Base-by-base conservation (phyloP, 2,329 filamentous ascomycete genomes). In the Ophiocordyceps camponoti-saundersi region DNA sequence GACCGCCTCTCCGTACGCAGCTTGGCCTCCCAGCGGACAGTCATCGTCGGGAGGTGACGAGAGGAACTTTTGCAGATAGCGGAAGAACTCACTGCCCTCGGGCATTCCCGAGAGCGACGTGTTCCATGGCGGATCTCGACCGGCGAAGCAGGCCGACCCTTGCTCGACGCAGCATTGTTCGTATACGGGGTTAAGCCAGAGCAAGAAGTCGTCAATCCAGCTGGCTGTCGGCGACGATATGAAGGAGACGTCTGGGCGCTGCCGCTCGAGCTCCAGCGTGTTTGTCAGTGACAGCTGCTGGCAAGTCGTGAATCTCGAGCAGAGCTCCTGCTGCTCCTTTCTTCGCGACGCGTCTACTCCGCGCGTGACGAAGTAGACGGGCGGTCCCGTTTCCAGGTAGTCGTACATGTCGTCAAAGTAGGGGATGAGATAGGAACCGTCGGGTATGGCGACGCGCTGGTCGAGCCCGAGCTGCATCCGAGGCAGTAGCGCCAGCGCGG, bases 371-470 rank as follows among this genome's bases (percentile, higher is more conserved):
- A 98, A 98, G 63, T 96, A 98, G 8, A 98, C 88, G 0, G 92
- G 92, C 44, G 92, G 90, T 0, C 92, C 93, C 16, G 80, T 81
- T 50, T 89, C 85, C 55, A 96, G 83, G 60, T 98, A 98, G 49
- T 80, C 79, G 61, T 95, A 94, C 29, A 98, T 70, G 60, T 98
- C 92, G 57, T 96, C 88, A 65, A 98, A 98, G 63, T 95, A 98
- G 11, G 84, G 79, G 51, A 98, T 95, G 45, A 98, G 70, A 60
- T 98, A 98, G 1, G 90, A 96, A 56, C 86, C 89, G 52, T 85
- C 85, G 0, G 92, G 92, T 48, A 98, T 84, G 12, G 92, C 92
- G 47, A 95, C 90, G 18, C 92, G 80, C 65, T 98, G 92, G 58
- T 98, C 92, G 26, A 98, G 71, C 0, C 92, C 92, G 41, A 98